A percentile compares a stretch with the other conserved stretches of the same genome.
Conservation (phyloP, 108 stramenopile species). For the Cylindrotheca closterium region DNA sequence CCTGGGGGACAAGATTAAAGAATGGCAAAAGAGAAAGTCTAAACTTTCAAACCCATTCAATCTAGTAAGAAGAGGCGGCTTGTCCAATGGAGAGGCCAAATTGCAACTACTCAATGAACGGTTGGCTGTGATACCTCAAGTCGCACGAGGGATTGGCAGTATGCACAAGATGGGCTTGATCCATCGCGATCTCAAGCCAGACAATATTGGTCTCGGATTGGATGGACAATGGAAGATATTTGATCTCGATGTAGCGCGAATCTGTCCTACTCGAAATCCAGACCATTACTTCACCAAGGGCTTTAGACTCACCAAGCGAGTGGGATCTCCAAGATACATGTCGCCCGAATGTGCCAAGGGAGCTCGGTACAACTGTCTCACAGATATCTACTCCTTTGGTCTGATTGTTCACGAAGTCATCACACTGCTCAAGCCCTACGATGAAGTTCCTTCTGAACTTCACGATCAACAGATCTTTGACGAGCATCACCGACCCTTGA, state of each 20-base stretch:
- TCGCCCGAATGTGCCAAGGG: slow-evolving; percentile 70
- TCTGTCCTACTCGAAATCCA: slow-evolving; percentile 2
- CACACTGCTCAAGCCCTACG: slow-evolving; percentile 17
- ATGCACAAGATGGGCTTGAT: slow-evolving; percentile 46
- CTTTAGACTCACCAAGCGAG: slow-evolving; percentile 36
- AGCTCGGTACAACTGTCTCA: slow-evolving; percentile 58
- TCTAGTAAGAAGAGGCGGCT: background rate
- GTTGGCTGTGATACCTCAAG: slow-evolving; percentile 4
- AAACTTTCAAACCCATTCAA: background rate
- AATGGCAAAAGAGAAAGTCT: slow-evolving; percentile 22
- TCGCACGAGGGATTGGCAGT: slow-evolving; percentile 41
- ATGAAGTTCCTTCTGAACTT: slow-evolving; percentile 18
- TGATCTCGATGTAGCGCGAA: slow-evolving; percentile 45
- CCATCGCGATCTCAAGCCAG: slow-evolving; percentile 62
- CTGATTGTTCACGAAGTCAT: slow-evolving; percentile 45
- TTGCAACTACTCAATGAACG: slow-evolving; percentile 13
- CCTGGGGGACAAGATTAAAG: slow-evolving; percentile 31
- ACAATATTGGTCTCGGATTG: slow-evolving; percentile 65
- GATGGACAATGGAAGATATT: slow-evolving; percentile 37
- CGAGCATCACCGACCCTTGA: slow-evolving; percentile 17
- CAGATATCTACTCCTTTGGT: slow-evolving; percentile 61
- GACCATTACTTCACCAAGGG: background rate
- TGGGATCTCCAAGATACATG: slow-evolving; percentile 68
- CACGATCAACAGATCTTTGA: slow-evolving; percentile 28
- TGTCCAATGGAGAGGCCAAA: background rate